phyloP scores from a whole-genome alignment of 2,329 filamentous ascomycete genomes.

The Aureobasidium sp. region DNA sequence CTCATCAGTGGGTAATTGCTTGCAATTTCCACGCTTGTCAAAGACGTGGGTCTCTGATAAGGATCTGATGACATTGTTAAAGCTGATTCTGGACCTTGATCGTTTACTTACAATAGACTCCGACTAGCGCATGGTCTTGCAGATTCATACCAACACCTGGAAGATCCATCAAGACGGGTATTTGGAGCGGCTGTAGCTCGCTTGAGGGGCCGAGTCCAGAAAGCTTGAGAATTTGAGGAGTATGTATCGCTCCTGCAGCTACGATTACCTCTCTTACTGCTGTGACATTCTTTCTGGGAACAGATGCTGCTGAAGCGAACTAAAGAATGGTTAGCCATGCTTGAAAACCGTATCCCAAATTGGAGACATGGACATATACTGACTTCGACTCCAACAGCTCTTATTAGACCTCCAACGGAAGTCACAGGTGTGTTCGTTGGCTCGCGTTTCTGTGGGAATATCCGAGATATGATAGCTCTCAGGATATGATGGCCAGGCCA shows the following conservation, averaged over 20 bases:
- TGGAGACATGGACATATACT: neutral
- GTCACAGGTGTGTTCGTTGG: neutral
- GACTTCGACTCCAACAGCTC: constrained; percentile 17
- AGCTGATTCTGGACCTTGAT: neutral
- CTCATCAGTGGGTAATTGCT: constrained; percentile 7
- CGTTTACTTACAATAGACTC: constrained; percentile 14
- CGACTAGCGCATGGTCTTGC: constrained; percentile 45
- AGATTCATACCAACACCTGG: constrained; percentile 59
- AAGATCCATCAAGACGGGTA: constrained; percentile 48
- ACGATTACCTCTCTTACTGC: constrained; percentile 26
- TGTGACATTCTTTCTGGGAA: constrained; percentile 19
- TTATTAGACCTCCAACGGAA: neutral
- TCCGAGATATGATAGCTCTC: neutral
- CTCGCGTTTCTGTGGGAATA: neutral
- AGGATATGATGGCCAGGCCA: neutral
- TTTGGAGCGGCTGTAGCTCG: constrained; percentile 40
- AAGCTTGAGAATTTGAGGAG: constrained; percentile 27
- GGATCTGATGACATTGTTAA: neutral
- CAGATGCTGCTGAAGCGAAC: constrained; percentile 21
- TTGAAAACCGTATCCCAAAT: neutral
- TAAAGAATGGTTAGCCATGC: constrained; percentile 8
- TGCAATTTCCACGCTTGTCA: constrained; percentile 5
- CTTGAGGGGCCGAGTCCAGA: constrained; percentile 51
- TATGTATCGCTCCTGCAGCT: constrained; percentile 25
- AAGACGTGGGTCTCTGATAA: constrained; percentile 2